Conservation (phyloP, 768 basidiomycete species). For the Tephrocybe rancida region DNA sequence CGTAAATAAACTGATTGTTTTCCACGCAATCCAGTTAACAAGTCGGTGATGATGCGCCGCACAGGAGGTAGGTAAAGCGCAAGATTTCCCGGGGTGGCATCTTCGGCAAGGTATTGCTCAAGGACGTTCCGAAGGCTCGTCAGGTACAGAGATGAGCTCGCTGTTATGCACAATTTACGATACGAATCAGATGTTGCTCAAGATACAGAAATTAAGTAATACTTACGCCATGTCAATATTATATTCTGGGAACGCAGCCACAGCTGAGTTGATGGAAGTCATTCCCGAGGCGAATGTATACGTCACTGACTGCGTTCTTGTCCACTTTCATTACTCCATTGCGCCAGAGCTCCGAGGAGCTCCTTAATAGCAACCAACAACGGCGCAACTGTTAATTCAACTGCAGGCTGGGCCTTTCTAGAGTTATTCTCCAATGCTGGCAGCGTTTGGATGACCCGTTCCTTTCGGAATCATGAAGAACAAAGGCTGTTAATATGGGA, state of each 20-base stretch:
- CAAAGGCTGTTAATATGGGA: too few species aligned
- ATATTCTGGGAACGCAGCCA: constrained; percentile 82
- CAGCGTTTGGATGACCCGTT: neutral
- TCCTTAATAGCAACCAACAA: constrained; percentile 94
- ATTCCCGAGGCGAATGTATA: constrained; percentile 95
- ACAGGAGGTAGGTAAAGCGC: constrained; percentile 90
- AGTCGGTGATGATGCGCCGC: constrained; percentile 86
- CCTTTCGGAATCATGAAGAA: too few species aligned
- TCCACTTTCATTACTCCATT: constrained; percentile 80
- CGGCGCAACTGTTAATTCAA: constrained; percentile 90
- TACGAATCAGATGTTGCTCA: constrained; percentile 5
- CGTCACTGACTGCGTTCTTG: constrained; percentile 89
- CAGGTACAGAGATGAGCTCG: constrained; percentile 85
- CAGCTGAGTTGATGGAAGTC: constrained; percentile 96
- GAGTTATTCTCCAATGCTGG: constrained; percentile 10
- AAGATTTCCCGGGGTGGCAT: constrained; percentile 82
- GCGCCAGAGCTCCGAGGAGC: constrained; percentile 85
- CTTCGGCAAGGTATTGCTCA: constrained; percentile 90
- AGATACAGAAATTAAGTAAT: constrained; percentile 7
- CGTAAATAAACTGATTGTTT: constrained; percentile 91
- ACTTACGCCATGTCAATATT: constrained; percentile 92
- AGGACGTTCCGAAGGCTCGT: constrained; percentile 87
- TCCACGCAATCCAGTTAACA: constrained; percentile 90
- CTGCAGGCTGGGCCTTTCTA: constrained; percentile 55
- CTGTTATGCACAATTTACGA: constrained; percentile 42